Evolutionary conservation across 1,139 yeast genomes (phyloP).

Genomic region (Yamadazyma kanchanaburiensis): DNA sequence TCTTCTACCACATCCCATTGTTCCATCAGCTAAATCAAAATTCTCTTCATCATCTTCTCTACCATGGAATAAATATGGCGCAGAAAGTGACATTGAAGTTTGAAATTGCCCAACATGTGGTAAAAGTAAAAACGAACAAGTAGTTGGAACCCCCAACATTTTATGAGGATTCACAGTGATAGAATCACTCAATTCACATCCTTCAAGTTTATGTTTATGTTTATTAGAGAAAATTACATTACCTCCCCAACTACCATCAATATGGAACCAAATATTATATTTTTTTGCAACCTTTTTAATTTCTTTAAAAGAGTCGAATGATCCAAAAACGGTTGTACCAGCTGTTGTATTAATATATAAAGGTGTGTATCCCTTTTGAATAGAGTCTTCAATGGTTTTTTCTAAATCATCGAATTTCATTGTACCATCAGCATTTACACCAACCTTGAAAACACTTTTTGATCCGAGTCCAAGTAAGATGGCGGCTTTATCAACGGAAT

Average conservation of each 20-base stretch:
- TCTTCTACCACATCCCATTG: constrained; percentile 91
- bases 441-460: constrained; percentile 58
- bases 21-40: constrained; percentile 83
- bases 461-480: constrained; percentile 74
- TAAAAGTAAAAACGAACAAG: constrained; percentile 75
- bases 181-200: constrained; percentile 69
- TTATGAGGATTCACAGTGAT: constrained; percentile 85
- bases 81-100: constrained; percentile 69
- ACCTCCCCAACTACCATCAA: constrained; percentile 94
- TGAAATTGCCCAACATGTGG: constrained; percentile 69
- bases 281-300: constrained; percentile 54
- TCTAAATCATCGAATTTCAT: constrained; percentile 53
- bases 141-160: constrained; percentile 86
- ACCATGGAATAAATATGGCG: constrained; percentile 81
- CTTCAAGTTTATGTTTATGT: constrained; percentile 49
- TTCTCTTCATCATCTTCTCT: constrained; percentile 51
- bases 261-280: constrained; percentile 68
- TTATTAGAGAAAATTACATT: constrained; percentile 64
- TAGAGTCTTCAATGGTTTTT: constrained; percentile 39
- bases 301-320: constrained; percentile 65
- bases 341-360: constrained; percentile 80
- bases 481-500: constrained; percentile 81
- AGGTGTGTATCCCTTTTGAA: constrained; percentile 60
- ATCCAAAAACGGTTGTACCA: constrained; percentile 87
- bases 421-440: constrained; percentile 53